phyloP scores from a whole-genome alignment of 1,139 yeast species.

The Geotrichum klebahnii region DNA sequence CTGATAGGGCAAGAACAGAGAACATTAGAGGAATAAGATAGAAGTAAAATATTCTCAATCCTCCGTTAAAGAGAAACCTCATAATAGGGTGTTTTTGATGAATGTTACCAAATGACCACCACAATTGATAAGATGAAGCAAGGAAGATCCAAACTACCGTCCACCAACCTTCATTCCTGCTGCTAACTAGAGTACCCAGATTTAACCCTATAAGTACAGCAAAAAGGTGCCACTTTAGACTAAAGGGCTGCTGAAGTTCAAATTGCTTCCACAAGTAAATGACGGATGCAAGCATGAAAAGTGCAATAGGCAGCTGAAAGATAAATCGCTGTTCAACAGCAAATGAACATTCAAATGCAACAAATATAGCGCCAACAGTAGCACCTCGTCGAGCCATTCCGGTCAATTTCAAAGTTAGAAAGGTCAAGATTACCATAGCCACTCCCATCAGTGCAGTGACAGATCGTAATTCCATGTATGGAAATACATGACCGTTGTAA shows the following conservation, averaged over 20 bases:
- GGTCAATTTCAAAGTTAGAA: conserved; percentile 47
- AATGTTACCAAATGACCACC: conserved; percentile 59
- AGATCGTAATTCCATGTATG: conserved; percentile 50
- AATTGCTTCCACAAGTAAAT: conserved; percentile 47
- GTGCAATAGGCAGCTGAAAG: conserved; percentile 49
- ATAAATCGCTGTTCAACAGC: conserved; percentile 50
- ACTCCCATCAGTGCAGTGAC: conserved; percentile 54
- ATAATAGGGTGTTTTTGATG: conserved; percentile 37
- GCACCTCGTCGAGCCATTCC: conserved; percentile 47
- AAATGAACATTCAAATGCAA: conserved; percentile 54
- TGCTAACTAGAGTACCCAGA: conserved; percentile 51
- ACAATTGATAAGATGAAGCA: conserved; percentile 46
- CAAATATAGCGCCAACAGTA: conserved; percentile 45
- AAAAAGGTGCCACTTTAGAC: conserved; percentile 46
- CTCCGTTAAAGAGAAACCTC: conserved; percentile 37
- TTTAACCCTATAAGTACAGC: conserved; percentile 48
- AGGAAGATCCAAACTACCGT: conserved; percentile 51
- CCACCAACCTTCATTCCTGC: conserved; percentile 53
- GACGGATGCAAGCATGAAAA: conserved; percentile 47
- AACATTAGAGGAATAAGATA: conserved; percentile 49
- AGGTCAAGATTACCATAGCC: conserved; percentile 46
- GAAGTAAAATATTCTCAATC: conserved; percentile 37
- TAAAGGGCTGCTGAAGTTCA: conserved; percentile 41
- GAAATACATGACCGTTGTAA: conserved; percentile 35
- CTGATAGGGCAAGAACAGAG: conserved; percentile 47